Evolutionary conservation across 2,329 filamentous ascomycete genomes (phyloP).

Genomic region (Penicillium fuscoglaucum): DNA sequence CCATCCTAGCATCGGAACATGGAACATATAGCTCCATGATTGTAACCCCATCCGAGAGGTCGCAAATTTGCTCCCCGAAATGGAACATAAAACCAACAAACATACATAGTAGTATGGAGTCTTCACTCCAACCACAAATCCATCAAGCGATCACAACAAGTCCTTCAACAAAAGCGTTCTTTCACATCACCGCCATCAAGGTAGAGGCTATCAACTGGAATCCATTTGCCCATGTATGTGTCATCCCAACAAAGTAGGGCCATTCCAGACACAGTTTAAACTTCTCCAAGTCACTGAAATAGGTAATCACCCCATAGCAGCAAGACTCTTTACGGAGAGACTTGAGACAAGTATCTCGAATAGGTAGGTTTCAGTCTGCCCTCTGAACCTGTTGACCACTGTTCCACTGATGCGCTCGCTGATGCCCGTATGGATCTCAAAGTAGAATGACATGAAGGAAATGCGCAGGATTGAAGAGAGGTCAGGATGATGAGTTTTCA

Average conservation of each 20-base stretch:
- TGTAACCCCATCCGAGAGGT: background rate
- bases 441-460: conserved; percentile 24
- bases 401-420: conserved; percentile 57
- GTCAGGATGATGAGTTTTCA: conserved; percentile 26
- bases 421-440: conserved; percentile 37
- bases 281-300: conserved; percentile 11
- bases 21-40: background rate
- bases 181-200: conserved; percentile 6
- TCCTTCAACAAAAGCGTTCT: conserved; percentile 12
- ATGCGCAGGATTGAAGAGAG: conserved; percentile 33
- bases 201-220: background rate
- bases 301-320: conserved; percentile 23
- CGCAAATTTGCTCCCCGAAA: background rate
- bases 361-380: conserved; percentile 4
- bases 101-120: background rate
- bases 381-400: conserved; percentile 33
- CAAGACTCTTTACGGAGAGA: conserved; percentile 9
- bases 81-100: conserved; percentile 9
- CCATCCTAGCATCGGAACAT: background rate
- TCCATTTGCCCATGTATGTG: background rate
- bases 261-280: background rate
- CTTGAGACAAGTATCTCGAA: background rate
- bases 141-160: conserved; percentile 14
- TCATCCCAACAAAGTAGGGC: background rate
- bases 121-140: conserved; percentile 8